Percentiles rank a stretch among this genome's conserved stretches.
Evolutionary conservation across 2,329 filamentous ascomycete genomes (phyloP).

Genomic region (Iodosphaeria phyllophila): DNA sequence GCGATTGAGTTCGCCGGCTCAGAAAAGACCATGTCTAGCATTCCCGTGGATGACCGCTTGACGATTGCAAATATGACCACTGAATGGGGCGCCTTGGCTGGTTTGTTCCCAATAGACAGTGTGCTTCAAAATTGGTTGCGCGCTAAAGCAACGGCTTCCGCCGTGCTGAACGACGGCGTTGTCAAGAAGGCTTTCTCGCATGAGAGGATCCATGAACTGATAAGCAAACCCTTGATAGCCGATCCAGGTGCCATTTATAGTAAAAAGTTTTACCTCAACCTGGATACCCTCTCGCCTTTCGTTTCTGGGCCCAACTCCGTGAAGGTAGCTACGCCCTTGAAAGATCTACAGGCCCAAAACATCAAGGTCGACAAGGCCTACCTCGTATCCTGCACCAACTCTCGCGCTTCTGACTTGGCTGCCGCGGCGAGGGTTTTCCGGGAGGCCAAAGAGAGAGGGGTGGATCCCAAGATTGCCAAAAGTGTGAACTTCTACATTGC

Average conservation of each 20-base stretch:
- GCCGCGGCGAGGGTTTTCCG: slow-evolving; percentile 74
- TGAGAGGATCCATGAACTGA: slow-evolving; percentile 51
- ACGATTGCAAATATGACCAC: slow-evolving; percentile 69
- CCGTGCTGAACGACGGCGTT: slow-evolving; percentile 34
- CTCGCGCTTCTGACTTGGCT: slow-evolving; percentile 59
- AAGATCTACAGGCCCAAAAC: slow-evolving; percentile 50
- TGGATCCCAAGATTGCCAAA: slow-evolving; percentile 49
- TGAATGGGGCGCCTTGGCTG: slow-evolving; percentile 63
- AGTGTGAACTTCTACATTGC: slow-evolving; percentile 80
- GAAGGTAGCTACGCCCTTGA: slow-evolving; percentile 65
- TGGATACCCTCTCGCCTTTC: slow-evolving; percentile 69
- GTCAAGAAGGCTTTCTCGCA: slow-evolving; percentile 50
- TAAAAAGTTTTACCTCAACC: slow-evolving; percentile 65
- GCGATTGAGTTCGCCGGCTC: slow-evolving; percentile 74
- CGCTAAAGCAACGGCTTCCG: slow-evolving; percentile 54
- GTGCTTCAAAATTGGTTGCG: slow-evolving; percentile 57
- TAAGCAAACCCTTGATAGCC: slow-evolving; percentile 45
- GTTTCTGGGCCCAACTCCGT: slow-evolving; percentile 82
- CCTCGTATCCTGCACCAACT: slow-evolving; percentile 81
- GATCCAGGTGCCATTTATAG: slow-evolving; percentile 67
- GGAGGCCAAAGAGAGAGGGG: slow-evolving; percentile 48
- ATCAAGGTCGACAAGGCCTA: slow-evolving; percentile 76
- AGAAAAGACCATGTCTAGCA: slow-evolving; percentile 53
- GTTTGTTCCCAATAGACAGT: slow-evolving; percentile 65
- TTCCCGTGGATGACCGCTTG: slow-evolving; percentile 55